Evolutionary conservation across 441 rosid species (phyloP).

Genomic region (Isatis lusitanica): DNA sequence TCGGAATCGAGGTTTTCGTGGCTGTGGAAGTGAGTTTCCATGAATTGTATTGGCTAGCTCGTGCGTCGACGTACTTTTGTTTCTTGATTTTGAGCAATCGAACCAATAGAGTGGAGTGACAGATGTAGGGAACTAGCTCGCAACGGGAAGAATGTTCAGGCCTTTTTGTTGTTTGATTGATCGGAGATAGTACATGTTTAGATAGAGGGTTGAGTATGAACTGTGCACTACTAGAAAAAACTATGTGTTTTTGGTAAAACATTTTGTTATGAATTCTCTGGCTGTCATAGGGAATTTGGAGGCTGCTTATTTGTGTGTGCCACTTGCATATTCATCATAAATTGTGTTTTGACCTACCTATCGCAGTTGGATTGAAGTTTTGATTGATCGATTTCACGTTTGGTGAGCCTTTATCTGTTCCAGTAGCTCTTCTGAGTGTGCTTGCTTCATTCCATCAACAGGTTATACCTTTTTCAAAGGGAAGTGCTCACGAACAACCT

Average conservation of each 20-base stretch:
- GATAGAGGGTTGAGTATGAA: background rate
- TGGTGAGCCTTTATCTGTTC: background rate
- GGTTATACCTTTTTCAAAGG: constrained; percentile 81
- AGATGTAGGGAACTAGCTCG: background rate
- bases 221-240: background rate
- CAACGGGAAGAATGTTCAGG: background rate
- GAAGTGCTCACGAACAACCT: constrained; percentile 80
- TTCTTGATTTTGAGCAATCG: background rate
- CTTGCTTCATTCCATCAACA: constrained; percentile 29
- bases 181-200: constrained; percentile 3
- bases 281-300: background rate
- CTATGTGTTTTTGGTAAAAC: background rate
- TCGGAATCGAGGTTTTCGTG: constrained; percentile 3
- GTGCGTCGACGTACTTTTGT: background rate
- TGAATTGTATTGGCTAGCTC: background rate
- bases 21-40: background rate
- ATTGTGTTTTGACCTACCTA: background rate
- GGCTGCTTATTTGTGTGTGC: background rate
- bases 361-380: background rate
- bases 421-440: background rate
- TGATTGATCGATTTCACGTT: background rate
- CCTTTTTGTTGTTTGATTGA: background rate
- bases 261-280: background rate
- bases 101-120: constrained; percentile 1
- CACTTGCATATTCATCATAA: background rate